These are phyloP conservation scores for Mucor indicus DNA, from an alignment of 371 early-diverging fungal genomes.

Conservation along the genomic window DNA sequence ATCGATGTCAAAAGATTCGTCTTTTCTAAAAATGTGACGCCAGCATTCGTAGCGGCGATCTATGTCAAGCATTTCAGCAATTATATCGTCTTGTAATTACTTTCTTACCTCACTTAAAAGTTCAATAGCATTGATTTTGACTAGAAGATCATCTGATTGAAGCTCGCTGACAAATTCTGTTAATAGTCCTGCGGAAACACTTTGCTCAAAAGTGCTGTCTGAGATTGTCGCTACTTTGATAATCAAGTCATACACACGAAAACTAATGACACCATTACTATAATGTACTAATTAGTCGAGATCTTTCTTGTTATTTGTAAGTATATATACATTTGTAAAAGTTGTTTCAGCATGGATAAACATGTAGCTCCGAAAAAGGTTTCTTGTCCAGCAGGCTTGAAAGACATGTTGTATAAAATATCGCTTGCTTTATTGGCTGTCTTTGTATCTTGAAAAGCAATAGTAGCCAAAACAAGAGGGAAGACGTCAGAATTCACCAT, in stretches of 20 bases:
- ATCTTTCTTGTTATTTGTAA: too few species aligned
- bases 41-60: slow-evolving; percentile 31
- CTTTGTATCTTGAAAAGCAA: slow-evolving; percentile 44
- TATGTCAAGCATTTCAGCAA: slow-evolving; percentile 1
- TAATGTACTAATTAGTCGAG: neutral
- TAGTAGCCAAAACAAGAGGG: slow-evolving; percentile 26
- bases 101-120: slow-evolving; percentile 39
- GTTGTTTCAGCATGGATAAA: slow-evolving; percentile 16
- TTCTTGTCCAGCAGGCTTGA: slow-evolving; percentile 7
- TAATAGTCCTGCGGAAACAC: slow-evolving; percentile 35
- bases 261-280: slow-evolving; percentile 44
- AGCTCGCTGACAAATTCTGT: slow-evolving; percentile 25
- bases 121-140: slow-evolving; percentile 51
- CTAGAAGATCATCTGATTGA: slow-evolving; percentile 37
- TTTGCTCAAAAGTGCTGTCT: slow-evolving; percentile 32
- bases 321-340: slow-evolving; percentile 25
- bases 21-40: slow-evolving; percentile 34
- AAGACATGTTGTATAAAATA: slow-evolving; percentile 28
- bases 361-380: slow-evolving; percentile 15
- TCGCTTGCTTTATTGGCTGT: slow-evolving; percentile 40
- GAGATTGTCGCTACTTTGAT: slow-evolving; percentile 39
- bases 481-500: slow-evolving; percentile 45
- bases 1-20: slow-evolving; percentile 29
- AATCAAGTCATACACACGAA: slow-evolving; percentile 50
- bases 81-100: neutral